These are phyloP conservation scores for Drosera capensis DNA, from an alignment of 148 eudicot species.

Conservation along the genomic window DNA sequence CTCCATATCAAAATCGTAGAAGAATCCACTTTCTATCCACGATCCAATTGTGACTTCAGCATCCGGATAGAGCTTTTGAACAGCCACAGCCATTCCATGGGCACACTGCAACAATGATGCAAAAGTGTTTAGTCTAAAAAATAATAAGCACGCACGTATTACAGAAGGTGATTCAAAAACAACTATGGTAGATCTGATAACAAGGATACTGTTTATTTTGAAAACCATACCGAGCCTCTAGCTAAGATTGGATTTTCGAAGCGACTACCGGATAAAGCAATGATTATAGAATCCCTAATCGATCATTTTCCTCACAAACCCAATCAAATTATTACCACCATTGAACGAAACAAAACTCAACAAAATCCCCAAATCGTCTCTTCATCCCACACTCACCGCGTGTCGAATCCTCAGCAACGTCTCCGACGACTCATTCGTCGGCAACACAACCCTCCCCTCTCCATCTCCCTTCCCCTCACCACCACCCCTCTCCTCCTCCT, in stretches of 20 bases:
- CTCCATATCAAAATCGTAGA: constrained; percentile 95
- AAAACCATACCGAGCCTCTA: no score
- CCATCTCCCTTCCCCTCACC: constrained; percentile 13
- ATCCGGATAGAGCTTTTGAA: constrained; percentile 87
- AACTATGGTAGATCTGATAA: neutral
- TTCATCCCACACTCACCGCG: constrained; percentile 66
- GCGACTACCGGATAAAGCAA: no score
- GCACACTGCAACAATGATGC: constrained; percentile 98
- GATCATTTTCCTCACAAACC: neutral
- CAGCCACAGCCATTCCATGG: constrained; percentile 99
- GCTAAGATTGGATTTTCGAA: no score
- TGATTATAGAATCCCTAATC: no score
- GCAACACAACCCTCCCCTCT: constrained; percentile 41
- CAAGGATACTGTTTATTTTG: no score
- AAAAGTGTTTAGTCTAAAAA: neutral
- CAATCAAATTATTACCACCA: neutral
- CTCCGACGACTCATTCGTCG: constrained; percentile 65
- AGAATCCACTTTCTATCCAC: constrained; percentile 98
- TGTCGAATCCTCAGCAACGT: constrained; percentile 69
- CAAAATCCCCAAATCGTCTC: neutral
- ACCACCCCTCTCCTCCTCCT: constrained; percentile 6
- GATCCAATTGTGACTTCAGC: constrained; percentile 99
- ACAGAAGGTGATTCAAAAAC: neutral
- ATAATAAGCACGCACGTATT: neutral
- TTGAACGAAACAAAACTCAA: neutral